These are phyloP conservation scores for Metrosideros polymorpha DNA, from an alignment of 441 rosid species.

Conservation along the genomic window DNA sequence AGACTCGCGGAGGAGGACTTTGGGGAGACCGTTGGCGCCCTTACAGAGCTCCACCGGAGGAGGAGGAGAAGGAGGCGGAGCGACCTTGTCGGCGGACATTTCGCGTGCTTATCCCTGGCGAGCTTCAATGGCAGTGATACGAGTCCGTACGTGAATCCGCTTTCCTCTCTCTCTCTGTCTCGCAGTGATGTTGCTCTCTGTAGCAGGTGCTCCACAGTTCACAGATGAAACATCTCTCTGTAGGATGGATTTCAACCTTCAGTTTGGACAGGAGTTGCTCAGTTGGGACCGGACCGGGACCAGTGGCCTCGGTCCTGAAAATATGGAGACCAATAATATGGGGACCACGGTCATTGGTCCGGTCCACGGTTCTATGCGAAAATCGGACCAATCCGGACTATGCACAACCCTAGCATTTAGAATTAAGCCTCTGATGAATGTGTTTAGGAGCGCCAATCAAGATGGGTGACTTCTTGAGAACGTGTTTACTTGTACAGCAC, in stretches of 20 bases:
- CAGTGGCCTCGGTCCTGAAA: too few relatives aligned
- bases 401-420: too few relatives aligned
- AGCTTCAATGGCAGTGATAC: neutral
- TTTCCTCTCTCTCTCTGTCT: neutral
- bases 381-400: too few relatives aligned
- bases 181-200: neutral
- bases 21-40: constrained; percentile 62
- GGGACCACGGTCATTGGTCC: too few relatives aligned
- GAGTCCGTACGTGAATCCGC: neutral
- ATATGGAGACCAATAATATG: too few relatives aligned
- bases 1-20: constrained; percentile 56
- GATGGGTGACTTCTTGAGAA: neutral
- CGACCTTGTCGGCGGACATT: neutral
- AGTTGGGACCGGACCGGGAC: too few relatives aligned
- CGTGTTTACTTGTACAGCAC: neutral
- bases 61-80: neutral
- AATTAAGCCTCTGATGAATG: neutral
- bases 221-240: neutral
- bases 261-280: too few relatives aligned
- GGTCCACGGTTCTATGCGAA: too few relatives aligned
- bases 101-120: neutral
- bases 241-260: too few relatives aligned
- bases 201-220: neutral
- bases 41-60: constrained; percentile 20
- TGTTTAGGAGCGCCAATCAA: neutral